A percentile compares a stretch with the other conserved stretches of the same genome.
Conservation (phyloP, 495 filamentous ascomycete genomes). For the Rusavskia elegans region DNA sequence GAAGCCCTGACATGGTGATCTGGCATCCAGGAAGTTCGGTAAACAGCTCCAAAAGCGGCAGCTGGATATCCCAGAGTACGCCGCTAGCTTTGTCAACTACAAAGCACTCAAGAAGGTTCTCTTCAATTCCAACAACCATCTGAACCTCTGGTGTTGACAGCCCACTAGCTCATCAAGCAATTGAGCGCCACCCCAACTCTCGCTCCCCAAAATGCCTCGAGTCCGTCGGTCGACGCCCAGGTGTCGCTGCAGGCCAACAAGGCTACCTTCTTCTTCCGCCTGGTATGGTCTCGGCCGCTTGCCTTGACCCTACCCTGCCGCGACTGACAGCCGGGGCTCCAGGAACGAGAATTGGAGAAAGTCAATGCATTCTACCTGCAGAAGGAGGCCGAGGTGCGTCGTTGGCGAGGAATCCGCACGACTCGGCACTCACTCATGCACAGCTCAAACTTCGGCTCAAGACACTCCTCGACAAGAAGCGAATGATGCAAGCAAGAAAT, state of each 20-base stretch:
- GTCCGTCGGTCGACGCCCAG: conserved; percentile 53
- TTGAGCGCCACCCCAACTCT: conserved; percentile 79
- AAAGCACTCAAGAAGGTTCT: conserved; percentile 93
- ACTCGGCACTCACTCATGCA: neutral
- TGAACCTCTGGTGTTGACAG: neutral
- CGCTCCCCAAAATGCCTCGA: conserved; percentile 50
- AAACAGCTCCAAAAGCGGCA: conserved; percentile 98
- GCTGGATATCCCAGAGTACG: conserved; percentile 98
- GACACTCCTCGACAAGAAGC: conserved; percentile 88
- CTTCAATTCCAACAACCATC: neutral
- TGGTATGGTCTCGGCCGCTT: conserved; percentile 39
- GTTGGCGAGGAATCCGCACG: neutral
- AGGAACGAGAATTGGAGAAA: conserved; percentile 97
- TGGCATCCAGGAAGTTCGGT: conserved; percentile 80
- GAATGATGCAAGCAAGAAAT: conserved; percentile 62
- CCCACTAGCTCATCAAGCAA: conserved; percentile 85
- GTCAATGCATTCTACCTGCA: conserved; percentile 96
- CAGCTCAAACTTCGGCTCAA: conserved; percentile 86
- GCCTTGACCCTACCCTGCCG: neutral
- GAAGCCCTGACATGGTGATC: neutral
- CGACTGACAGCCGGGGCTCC: neutral
- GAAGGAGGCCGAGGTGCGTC: conserved; percentile 86
- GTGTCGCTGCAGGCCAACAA: conserved; percentile 90
- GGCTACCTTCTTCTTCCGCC: conserved; percentile 94
- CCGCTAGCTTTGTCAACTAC: conserved; percentile 96